Conservation (phyloP, 257 asterid genomes). For the Solanum boliviense region DNA sequence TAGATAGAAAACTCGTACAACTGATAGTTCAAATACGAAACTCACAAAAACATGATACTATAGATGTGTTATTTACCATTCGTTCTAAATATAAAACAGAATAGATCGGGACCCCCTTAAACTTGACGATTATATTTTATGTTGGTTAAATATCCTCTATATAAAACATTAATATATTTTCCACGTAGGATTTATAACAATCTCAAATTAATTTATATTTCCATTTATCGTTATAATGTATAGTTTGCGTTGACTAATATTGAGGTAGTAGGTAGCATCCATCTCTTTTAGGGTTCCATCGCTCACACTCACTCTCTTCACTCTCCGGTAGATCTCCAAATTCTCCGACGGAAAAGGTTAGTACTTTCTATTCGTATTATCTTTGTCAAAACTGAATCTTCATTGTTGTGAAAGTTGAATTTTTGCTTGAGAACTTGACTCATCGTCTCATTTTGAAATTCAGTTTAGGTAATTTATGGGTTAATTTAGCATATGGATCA, state of each 20-base stretch:
- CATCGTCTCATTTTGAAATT: neutral
- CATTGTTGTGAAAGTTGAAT: neutral
- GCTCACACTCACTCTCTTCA: neutral
- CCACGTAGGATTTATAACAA: neutral
- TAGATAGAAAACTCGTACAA: rapidly evolving
- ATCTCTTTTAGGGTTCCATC: neutral
- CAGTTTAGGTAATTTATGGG: neutral
- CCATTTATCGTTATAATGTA: neutral
- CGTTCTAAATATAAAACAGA: no score
- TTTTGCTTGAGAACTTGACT: neutral
- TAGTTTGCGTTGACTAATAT: neutral
- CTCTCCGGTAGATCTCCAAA: neutral
- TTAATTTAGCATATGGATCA: neutral
- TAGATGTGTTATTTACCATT: no score
- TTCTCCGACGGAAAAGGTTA: neutral
- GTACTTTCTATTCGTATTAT: neutral
- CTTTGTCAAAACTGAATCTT: neutral
- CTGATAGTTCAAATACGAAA: rapidly evolving
- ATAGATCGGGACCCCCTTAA: no score
- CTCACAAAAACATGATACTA: no score
- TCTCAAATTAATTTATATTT: no score
- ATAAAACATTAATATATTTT: no score
- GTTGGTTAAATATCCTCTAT: neutral
- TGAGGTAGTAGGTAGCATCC: neutral
- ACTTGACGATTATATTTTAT: no score